Conservation (phyloP, 331 rosid genomes). For the Malus hybrid region DNA sequence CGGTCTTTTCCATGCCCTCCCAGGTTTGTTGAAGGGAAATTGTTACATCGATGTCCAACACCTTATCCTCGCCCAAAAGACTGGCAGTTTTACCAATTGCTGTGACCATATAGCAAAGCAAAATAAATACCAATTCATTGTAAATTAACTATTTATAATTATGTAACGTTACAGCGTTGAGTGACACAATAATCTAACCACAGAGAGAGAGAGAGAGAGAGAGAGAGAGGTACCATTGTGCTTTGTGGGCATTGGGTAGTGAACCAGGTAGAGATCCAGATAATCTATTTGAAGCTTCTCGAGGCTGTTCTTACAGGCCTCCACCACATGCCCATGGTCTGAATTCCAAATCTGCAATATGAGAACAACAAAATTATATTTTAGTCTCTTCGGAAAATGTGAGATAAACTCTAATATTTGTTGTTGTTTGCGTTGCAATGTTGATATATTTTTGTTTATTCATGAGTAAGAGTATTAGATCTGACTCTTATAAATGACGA, state of each 20-base stretch:
- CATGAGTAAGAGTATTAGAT: no score
- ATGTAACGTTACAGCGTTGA: not conserved
- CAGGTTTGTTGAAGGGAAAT: conserved; percentile 63
- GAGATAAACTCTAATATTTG: not conserved
- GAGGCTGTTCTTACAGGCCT: conserved; percentile 80
- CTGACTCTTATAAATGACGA: no score
- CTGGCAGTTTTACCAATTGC: conserved; percentile 68
- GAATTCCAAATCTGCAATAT: conserved; percentile 84
- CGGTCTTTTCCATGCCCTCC: conserved; percentile 71
- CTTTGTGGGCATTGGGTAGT: conserved; percentile 66
- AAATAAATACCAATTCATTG: not conserved
- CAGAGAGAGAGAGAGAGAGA: not conserved
- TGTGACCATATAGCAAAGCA: conserved; percentile 14
- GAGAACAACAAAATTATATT: no score
- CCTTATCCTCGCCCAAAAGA: conserved; percentile 56
- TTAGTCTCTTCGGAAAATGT: not conserved
- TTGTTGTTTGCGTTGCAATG: accelerated
- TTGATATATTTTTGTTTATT: no score
- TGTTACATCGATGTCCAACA: conserved; percentile 64
- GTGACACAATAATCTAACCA: not conserved
- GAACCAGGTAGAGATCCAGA: conserved; percentile 78
- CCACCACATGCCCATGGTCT: conserved; percentile 85
- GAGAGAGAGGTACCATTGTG: conserved; percentile 45
- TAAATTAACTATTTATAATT: not conserved
- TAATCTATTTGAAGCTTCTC: conserved; percentile 71